These are phyloP conservation scores for Talaromyces funiculosus DNA, from an alignment of 2,329 filamentous ascomycete genomes.

Conservation along the genomic window DNA sequence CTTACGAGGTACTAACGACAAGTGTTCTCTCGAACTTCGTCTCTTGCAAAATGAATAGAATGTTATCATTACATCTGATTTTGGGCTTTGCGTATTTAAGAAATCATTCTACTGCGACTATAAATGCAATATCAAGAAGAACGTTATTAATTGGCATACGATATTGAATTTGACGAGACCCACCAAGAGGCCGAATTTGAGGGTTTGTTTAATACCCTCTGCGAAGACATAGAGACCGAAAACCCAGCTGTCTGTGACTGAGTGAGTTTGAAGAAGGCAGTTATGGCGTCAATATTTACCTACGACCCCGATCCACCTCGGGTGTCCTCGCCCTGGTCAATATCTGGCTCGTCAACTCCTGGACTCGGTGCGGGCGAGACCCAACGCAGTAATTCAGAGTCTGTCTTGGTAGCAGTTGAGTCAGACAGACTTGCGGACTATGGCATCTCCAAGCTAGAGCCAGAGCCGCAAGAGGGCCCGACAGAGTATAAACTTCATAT, in stretches of 20 bases:
- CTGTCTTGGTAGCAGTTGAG: conserved; percentile 37
- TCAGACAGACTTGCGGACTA: conserved; percentile 47
- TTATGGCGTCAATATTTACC: conserved; percentile 92
- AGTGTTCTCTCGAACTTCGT: neutral
- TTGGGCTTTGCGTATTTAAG: conserved; percentile 13
- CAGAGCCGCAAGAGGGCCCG: conserved; percentile 89
- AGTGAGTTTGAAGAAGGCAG: neutral
- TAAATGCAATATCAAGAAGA: conserved; percentile 11
- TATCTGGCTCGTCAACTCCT: conserved; percentile 44
- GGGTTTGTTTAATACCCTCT: neutral
- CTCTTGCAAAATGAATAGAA: conserved; percentile 20
- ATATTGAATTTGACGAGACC: neutral
- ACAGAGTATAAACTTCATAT: conserved; percentile 97
- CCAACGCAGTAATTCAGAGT: conserved; percentile 26
- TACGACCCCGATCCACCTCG: conserved; percentile 82
- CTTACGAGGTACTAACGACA: neutral
- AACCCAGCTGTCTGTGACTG: neutral
- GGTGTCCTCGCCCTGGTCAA: conserved; percentile 86
- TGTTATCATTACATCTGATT: conserved; percentile 12
- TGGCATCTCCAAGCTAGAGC: conserved; percentile 69
- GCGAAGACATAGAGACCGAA: neutral
- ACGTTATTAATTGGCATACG: conserved; percentile 4
- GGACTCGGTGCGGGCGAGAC: conserved; percentile 22
- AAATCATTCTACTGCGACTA: neutral
- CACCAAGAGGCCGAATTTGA: neutral